Evolutionary conservation across 2,329 filamentous ascomycete genomes (phyloP), one percentile per base, ranked within the genome.

Genomic region (Beauveria medogensis): DNA sequence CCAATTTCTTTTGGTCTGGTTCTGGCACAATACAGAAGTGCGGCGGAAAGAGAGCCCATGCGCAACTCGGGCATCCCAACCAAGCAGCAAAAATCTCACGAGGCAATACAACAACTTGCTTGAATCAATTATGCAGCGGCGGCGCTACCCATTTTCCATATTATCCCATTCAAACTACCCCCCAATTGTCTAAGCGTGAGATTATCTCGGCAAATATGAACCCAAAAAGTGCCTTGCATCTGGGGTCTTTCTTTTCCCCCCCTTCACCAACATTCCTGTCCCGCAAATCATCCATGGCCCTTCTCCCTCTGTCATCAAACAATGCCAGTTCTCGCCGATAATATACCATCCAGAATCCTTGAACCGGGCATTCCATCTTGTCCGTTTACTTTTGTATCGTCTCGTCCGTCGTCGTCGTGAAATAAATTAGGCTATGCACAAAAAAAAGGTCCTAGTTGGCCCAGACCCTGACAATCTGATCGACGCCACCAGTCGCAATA

Each of bases 401-500:
- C 22, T 52, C 30, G 24, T 58, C 55, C 47, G 20, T 58, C 55
- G 34, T 44, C 46, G 43, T 58, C 26, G 20, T 57, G 26, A 46
- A 51, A 12, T 34, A 34, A 34, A 34, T 34, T 47, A 24, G 48
- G 26, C 57, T 59, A 59, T 59, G 57, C 48, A 34, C 30, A 34
- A 47, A 40, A 47, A 47, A 18, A 26, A 18, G 16, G 1, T 5
- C 7, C 47, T 65, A 80, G 68, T 80, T 81, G 60, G 90, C 89
- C 76, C 92, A 94, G 51, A 94, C 84, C 67, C 89, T 82, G 64
- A 94, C 83, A 66, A 86, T 90, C 70, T 86, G 77, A 76, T 96
- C 91, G 59, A 94, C 90, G 70, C 90, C 89, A 22, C 89, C 91
- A 1, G 91, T 94, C 6, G 91, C 91, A 68, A 96, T 87, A 26